Base-by-base conservation (phyloP, 2,329 filamentous ascomycete genomes). In the Colletotrichum brevisporum region DNA sequence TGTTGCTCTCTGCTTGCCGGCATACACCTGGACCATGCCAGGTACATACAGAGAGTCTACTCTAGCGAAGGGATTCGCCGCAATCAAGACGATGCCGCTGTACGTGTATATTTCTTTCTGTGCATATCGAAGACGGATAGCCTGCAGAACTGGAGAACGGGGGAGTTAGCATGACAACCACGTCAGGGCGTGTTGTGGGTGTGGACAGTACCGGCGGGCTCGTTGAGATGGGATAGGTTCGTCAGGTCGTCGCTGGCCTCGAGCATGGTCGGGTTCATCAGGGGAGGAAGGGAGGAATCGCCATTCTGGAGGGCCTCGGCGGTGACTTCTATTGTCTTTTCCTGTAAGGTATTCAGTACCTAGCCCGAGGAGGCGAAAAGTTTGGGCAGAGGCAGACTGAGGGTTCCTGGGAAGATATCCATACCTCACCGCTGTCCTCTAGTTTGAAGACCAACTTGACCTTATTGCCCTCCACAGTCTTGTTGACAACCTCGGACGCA, bases 31-130 rank as follows among this genome's bases (percentile, higher is more conserved):
- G n/a, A 99, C 95, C 95, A 99, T 99, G 73, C 96, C 96, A 18
- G 95, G 95, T 12, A 99, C 96, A 82, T 99, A 99, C 77, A 99
- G 90, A 50, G 96, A 99, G 81, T 99, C 96, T 74, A 99, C 95
- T 73, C 96, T 90, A 62, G 97, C 96, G 78, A 99, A 99, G 24
- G 96, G 96, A 83, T 99, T 99, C 72, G 96, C 97, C 72, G 96
- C 96, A 84, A 99, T 99, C 75, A 99, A 88, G 73, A 99, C 96
- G 78, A 99, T 98, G 79, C 96, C 96, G 80, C 94, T 97, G 85
- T 99, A 99, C 78, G 96, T 99, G 86, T 99, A 99, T 77, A 99
- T 99, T 82, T 99, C 96, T 83, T 98, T 98, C 82, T 99, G 96
- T 72, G 93, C 88, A 84, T 99, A 99, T 80, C 96, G 94, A 78